These are phyloP conservation scores for Blastomyces emzantsi DNA, from an alignment of 2,329 filamentous ascomycete species.

Conservation along the genomic window DNA sequence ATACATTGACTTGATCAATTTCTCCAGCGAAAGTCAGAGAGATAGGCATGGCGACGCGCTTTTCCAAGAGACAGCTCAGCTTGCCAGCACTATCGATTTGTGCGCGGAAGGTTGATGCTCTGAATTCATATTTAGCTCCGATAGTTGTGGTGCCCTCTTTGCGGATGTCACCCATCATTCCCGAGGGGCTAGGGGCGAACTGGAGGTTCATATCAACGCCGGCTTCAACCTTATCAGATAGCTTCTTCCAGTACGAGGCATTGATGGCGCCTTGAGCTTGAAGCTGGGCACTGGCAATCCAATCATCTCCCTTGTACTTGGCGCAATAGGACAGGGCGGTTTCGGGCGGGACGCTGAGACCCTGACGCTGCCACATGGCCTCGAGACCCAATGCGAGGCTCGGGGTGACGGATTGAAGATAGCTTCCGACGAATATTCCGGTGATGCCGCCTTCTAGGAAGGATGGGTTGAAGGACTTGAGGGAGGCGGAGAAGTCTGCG, in stretches of 20 bases:
- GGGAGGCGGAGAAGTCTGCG: slow-evolving; percentile 79
- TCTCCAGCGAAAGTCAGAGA: slow-evolving; percentile 93
- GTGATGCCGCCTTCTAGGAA: slow-evolving; percentile 84
- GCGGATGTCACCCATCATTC: slow-evolving; percentile 65
- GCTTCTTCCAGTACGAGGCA: slow-evolving; percentile 84
- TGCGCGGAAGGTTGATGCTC: slow-evolving; percentile 87
- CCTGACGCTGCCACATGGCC: slow-evolving; percentile 84
- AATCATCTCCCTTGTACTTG: slow-evolving; percentile 84
- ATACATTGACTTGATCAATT: slow-evolving; percentile 89
- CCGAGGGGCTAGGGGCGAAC: slow-evolving; percentile 56
- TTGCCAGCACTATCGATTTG: slow-evolving; percentile 95
- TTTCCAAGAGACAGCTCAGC: slow-evolving; percentile 85
- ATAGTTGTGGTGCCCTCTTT: slow-evolving; percentile 87
- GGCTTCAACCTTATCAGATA: slow-evolving; percentile 93
- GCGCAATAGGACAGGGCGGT: slow-evolving; percentile 82
- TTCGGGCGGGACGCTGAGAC: slow-evolving; percentile 78
- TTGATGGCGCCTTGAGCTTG: slow-evolving; percentile 81
- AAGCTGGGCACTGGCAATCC: slow-evolving; percentile 85
- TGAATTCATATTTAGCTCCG: slow-evolving; percentile 97
- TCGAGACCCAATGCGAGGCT: slow-evolving; percentile 81
- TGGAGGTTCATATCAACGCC: slow-evolving; percentile 91
- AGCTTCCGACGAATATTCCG: slow-evolving; percentile 91
- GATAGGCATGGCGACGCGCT: slow-evolving; percentile 86
- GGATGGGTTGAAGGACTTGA: slow-evolving; percentile 96
- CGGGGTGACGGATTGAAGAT: slow-evolving; percentile 86